Percentiles rank a stretch among this genome's conserved stretches.
Evolutionary conservation across 2,329 filamentous ascomycete genomes (phyloP).

Genomic region (Rutstroemia sp.): DNA sequence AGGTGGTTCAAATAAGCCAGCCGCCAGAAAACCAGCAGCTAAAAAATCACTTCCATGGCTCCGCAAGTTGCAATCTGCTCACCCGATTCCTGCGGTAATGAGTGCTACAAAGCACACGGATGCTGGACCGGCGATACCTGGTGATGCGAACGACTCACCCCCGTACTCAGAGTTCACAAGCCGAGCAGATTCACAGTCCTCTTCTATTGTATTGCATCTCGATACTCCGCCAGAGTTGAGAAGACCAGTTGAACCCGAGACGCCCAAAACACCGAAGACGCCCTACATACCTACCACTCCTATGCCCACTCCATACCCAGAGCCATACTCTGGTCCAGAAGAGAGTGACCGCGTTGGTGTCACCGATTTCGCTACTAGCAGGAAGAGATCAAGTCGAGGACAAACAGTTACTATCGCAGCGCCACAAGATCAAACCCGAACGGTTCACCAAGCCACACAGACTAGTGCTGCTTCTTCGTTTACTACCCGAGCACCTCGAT

Average conservation of each 20-base stretch:
- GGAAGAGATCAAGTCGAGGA: neutral
- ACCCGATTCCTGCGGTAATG: neutral
- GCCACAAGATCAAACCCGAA: neutral
- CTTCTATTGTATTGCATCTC: conserved; percentile 10
- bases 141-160: conserved; percentile 7
- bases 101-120: neutral
- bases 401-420: neutral
- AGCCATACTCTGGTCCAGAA: neutral
- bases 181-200: conserved; percentile 3
- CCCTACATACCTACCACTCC: neutral
- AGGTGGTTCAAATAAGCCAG: neutral
- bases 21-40: neutral
- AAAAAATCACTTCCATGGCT: conserved; percentile 25
- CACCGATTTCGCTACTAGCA: neutral
- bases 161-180: conserved; percentile 3
- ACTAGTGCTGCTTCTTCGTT: conserved; percentile 5
- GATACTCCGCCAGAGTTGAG: conserved; percentile 6
- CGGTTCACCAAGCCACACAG: neutral
- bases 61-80: conserved; percentile 14
- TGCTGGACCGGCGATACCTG: neutral
- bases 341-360: neutral
- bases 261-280: neutral
- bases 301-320: neutral
- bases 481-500: conserved; percentile 4
- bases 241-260: neutral